A percentile compares a stretch with the other conserved stretches of the same genome.
phyloP scores from a whole-genome alignment of 2,329 filamentous ascomycete genomes.

The Scedosporium dehoogii region DNA sequence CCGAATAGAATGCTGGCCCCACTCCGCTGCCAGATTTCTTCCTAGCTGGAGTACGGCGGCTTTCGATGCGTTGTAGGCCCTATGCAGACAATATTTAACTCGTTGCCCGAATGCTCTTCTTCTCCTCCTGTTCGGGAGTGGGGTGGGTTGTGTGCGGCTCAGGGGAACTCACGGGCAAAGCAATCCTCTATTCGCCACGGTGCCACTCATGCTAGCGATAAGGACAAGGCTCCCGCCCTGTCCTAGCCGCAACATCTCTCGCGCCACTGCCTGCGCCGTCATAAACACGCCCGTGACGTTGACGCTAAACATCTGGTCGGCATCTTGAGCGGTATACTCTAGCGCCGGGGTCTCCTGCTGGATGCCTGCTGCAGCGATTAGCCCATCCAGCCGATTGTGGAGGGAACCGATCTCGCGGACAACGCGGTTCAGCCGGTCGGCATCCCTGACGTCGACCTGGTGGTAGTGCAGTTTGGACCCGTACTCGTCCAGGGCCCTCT shows the following conservation, averaged over 20 bases:
- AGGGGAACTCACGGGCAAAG: constrained; percentile 44
- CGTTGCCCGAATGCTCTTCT: constrained; percentile 17
- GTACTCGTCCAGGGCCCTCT: constrained; percentile 53
- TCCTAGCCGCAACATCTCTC: constrained; percentile 56
- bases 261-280: constrained; percentile 81
- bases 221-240: constrained; percentile 52
- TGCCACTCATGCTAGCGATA: constrained; percentile 62
- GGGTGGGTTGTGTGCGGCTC: too few relatives aligned
- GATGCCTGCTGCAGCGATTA: constrained; percentile 61
- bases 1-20: constrained; percentile 62
- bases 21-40: constrained; percentile 62
- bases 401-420: constrained; percentile 58
- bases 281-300: constrained; percentile 81
- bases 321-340: constrained; percentile 67
- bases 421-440: constrained; percentile 53
- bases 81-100: constrained; percentile 30
- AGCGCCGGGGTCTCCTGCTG: constrained; percentile 78
- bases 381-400: constrained; percentile 66
- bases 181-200: constrained; percentile 52
- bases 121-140: background rate
- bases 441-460: constrained; percentile 70
- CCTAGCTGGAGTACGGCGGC: constrained; percentile 63
- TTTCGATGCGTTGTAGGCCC: constrained; percentile 67
- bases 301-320: constrained; percentile 69
- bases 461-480: constrained; percentile 62